A percentile compares a stretch with the other conserved stretches of the same genome.
Evolutionary conservation across 2,329 filamentous ascomycete species (phyloP).

Genomic region (Triangularia verruculosa): DNA sequence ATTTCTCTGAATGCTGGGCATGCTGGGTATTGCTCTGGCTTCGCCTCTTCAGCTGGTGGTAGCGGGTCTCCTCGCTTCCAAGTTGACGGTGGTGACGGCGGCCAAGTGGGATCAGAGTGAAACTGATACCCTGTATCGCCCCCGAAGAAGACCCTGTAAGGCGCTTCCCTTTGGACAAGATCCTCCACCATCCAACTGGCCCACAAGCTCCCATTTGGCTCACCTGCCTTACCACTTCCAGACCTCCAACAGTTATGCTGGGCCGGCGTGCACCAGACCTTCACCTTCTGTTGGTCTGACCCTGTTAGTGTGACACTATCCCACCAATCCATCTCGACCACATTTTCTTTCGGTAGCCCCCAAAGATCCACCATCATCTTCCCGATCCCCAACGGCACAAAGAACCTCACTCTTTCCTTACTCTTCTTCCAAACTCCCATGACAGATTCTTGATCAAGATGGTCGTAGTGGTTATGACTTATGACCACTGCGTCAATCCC

Average conservation of each 20-base stretch:
- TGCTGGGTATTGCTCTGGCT: conserved; percentile 18
- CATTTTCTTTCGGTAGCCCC: conserved; percentile 52
- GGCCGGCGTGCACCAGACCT: conserved; percentile 60
- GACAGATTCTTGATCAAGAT: conserved; percentile 48
- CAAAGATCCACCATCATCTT: conserved; percentile 61
- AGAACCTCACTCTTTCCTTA: conserved; percentile 51
- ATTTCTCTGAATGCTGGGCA: conserved; percentile 30
- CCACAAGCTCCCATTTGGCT: neutral
- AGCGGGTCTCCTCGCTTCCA: neutral
- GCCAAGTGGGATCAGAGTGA: conserved; percentile 26
- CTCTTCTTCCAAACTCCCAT: conserved; percentile 38
- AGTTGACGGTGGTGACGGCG: conserved; percentile 17
- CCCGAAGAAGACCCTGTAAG: conserved; percentile 62
- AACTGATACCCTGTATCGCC: conserved; percentile 66
- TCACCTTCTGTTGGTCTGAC: conserved; percentile 48
- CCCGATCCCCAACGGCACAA: conserved; percentile 61
- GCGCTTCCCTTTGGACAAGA: conserved; percentile 31
- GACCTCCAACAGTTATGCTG: conserved; percentile 55
- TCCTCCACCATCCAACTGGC: conserved; percentile 1
- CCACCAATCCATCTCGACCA: conserved; percentile 76
- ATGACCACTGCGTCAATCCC: conserved; percentile 51
- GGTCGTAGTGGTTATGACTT: conserved; percentile 57
- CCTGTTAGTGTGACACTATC: conserved; percentile 47
- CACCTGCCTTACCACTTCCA: neutral
- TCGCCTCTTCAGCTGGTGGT: neutral